A percentile compares a stretch with the other conserved stretches of the same genome.
These are phyloP conservation scores for Ophiostoma sp. DNA, from an alignment of 2,329 filamentous ascomycete species.

Conservation along the genomic window DNA sequence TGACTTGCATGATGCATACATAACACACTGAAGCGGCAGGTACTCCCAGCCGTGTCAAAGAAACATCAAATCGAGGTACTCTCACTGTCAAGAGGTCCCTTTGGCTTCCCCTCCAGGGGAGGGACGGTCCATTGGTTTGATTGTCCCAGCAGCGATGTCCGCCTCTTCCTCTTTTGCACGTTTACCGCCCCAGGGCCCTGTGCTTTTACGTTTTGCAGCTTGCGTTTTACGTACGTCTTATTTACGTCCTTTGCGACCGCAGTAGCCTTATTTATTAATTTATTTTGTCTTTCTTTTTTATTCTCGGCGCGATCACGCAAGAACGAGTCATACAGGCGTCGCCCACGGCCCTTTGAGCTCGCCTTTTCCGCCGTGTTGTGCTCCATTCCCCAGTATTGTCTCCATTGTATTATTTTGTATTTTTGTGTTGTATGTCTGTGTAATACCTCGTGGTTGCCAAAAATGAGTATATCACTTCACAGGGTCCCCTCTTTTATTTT, in stretches of 20 bases:
- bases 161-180: not conserved
- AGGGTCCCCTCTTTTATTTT: not conserved
- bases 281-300: not conserved
- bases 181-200: not conserved
- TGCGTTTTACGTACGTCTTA: constrained; percentile 20
- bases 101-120: not conserved
- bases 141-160: not conserved
- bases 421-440: not conserved
- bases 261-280: not conserved
- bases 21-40: not conserved
- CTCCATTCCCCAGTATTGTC: not conserved
- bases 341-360: constrained; percentile 16
- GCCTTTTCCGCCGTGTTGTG: constrained; percentile 14
- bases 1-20: not conserved
- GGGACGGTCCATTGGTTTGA: constrained; percentile 6
- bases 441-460: not conserved
- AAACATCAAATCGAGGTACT: not conserved
- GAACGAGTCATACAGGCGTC: constrained; percentile 23
- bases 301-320: constrained; percentile 25
- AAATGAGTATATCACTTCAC: constrained; percentile 3
- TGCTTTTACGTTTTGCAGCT: not conserved
- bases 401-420: not conserved
- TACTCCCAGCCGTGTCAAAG: not conserved
- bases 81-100: not conserved
- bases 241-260: constrained; percentile 8